A percentile compares a stretch with the other conserved stretches of the same genome.
Evolutionary conservation across 2,329 filamentous ascomycete species (phyloP).

Genomic region (Fusarium oligoseptatum): DNA sequence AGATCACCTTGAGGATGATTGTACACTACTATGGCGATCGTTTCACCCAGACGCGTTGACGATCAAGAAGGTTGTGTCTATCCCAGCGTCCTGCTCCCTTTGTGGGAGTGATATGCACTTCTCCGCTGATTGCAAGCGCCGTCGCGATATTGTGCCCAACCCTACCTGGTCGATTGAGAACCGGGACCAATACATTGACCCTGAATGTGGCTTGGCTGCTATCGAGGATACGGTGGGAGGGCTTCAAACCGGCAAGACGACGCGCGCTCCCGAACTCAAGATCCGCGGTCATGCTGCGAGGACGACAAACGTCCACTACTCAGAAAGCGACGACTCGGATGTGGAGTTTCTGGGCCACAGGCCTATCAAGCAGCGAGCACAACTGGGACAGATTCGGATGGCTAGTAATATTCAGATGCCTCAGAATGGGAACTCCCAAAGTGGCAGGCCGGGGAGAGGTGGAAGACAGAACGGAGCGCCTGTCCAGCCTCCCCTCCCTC

Average conservation of each 20-base stretch:
- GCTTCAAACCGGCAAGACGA: constrained; percentile 41
- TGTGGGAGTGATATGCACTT: constrained; percentile 70
- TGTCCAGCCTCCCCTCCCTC: constrained; percentile 54
- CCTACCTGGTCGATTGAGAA: constrained; percentile 68
- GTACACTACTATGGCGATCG: constrained; percentile 72
- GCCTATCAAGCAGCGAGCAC: constrained; percentile 48
- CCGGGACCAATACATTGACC: constrained; percentile 63
- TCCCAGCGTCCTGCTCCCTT: constrained; percentile 67
- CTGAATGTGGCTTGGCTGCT: constrained; percentile 54
- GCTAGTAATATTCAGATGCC: constrained; percentile 58
- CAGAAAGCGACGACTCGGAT: constrained; percentile 63
- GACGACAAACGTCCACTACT: constrained; percentile 58
- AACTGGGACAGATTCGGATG: constrained; percentile 54
- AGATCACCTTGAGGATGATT: constrained; percentile 71
- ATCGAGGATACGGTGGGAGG: constrained; percentile 51
- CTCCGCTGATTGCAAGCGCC: constrained; percentile 65
- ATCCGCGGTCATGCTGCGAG: constrained; percentile 52
- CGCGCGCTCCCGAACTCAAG: constrained; percentile 48
- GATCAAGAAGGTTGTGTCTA: constrained; percentile 62
- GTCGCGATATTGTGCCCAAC: constrained; percentile 43
- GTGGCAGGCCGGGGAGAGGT: constrained; percentile 28
- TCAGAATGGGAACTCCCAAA: constrained; percentile 20
- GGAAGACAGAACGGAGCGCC: constrained; percentile 34
- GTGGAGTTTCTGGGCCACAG: constrained; percentile 57
- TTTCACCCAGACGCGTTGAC: constrained; percentile 59